Percentiles rank a stretch among this genome's conserved stretches.
Conservation (phyloP, 345 rosid genomes). For the Zanthoxylum bungeanum region DNA sequence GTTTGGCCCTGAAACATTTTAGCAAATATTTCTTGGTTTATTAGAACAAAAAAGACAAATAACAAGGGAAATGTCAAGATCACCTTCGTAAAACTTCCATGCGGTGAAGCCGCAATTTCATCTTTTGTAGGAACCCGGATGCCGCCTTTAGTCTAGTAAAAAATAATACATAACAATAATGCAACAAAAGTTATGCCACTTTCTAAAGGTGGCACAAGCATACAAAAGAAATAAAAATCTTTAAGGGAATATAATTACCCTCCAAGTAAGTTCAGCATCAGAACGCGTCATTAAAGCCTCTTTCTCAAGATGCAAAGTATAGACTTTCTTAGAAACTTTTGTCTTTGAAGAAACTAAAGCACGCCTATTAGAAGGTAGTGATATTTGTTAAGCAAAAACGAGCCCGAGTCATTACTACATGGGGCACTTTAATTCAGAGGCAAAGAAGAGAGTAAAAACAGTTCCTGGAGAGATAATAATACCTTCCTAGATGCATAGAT, state of each 20-base stretch:
- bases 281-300: constrained; percentile 42
- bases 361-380: constrained; percentile 28
- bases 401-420: not conserved
- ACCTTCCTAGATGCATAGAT: constrained; percentile 62
- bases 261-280: constrained; percentile 43
- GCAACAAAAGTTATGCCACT: not conserved
- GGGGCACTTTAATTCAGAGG: not conserved
- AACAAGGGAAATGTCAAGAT: not conserved
- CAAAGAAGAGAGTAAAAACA: not conserved
- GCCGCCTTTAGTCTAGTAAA: constrained; percentile 52
- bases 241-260: constrained; percentile 33
- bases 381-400: not conserved
- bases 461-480: not conserved
- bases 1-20: no score
- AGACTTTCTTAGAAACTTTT: constrained; percentile 51
- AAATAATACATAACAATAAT: not conserved
- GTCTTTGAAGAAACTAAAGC: constrained; percentile 69
- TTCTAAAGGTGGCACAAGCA: not conserved
- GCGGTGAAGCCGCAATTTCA: constrained; percentile 48
- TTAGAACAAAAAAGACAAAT: not conserved
- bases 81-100: constrained; percentile 70
- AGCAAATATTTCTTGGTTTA: not conserved
- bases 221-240: not conserved
- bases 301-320: constrained; percentile 43
- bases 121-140: constrained; percentile 52